phyloP scores from a whole-genome alignment of 768 basidiomycete genomes.

The Hygrophoropsis aurantiaca region DNA sequence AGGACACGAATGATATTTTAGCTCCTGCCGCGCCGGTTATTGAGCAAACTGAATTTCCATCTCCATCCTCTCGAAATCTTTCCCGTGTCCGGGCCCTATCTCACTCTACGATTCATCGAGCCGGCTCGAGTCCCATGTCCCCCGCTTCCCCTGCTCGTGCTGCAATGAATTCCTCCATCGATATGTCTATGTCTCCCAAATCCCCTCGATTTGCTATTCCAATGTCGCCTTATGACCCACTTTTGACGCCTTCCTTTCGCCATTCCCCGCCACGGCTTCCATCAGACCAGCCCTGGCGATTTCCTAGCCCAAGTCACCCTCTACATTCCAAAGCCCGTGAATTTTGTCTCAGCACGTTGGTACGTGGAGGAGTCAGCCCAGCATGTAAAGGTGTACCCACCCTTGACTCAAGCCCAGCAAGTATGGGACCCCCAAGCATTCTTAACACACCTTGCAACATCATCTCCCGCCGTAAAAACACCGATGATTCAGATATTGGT shows the following conservation, averaged over 20 bases:
- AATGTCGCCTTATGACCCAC: slow-evolving; percentile 75
- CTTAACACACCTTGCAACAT: slow-evolving; percentile 29
- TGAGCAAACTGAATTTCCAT: slow-evolving; percentile 24
- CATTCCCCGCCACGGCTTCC: slow-evolving; percentile 75
- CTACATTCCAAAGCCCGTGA: slow-evolving; percentile 65
- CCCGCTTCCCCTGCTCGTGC: slow-evolving; percentile 1
- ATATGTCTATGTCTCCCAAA: slow-evolving; percentile 21
- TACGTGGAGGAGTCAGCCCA: slow-evolving; percentile 52
- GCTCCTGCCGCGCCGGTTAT: slow-evolving; percentile 21
- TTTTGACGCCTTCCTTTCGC: slow-evolving; percentile 72
- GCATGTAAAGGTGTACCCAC: slow-evolving; percentile 32
- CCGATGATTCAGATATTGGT: slow-evolving; percentile 19
- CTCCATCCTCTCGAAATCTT: slow-evolving; percentile 12
- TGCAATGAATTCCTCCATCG: slow-evolving; percentile 1
- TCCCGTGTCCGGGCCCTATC: neutral
- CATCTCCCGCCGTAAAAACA: slow-evolving; percentile 21
- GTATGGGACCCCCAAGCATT: slow-evolving; percentile 25
- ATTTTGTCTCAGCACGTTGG: slow-evolving; percentile 63
- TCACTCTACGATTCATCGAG: no score
- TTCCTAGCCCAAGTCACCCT: slow-evolving; percentile 77
- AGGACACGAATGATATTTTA: slow-evolving; percentile 11
- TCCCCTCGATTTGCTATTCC: slow-evolving; percentile 39
- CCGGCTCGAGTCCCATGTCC: neutral
- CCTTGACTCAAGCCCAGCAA: slow-evolving; percentile 29
- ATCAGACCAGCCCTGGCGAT: slow-evolving; percentile 81